Evolutionary conservation across 129 eudicot genomes (phyloP), one percentile per base, ranked within the genome.

Genomic region (Lactuca sativa): DNA sequence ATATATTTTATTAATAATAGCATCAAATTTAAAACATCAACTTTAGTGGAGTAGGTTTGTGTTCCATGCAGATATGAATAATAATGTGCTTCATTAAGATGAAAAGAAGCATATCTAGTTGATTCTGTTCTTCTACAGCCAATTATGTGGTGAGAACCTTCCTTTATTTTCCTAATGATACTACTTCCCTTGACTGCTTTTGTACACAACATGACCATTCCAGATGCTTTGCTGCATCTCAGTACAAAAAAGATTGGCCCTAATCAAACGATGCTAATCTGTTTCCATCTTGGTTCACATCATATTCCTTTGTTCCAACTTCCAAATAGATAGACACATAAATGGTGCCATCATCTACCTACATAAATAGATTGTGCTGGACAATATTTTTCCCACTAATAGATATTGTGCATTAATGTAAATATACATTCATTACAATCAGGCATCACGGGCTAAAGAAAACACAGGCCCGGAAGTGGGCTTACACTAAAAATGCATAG

Each of bases 111-210:
- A 61, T 62, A 25, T 51, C 33, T 21, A 59, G 16, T 38, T 16
- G 76, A 77, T 77, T 77, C 76, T 69, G 71, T 77, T 77, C 81
- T 77, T 25, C 56, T 77, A n/a, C 63, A 69, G 76, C 81, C 81
- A 77, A 77, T 77, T 54, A 77, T 56, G 48, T 62, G 59, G 58
- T 40, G 32, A 54, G 76, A 69, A 77, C 62, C 76, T 77, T 30
- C 56, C 81, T 77, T 77, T 77, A 56, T 49, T 30, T 69, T 62
- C 66, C 69, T 30, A 55, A 34, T 53, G 40, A 77, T 69, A 49
- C 54, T 30, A 43, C 40, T 14, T 54, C 58, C 65, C 59, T 77
- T 77, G 81, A 77, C 81, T 69, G 76, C 81, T 77, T 77, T 61
- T 11, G 30, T 62, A 53, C 61, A 32, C 60, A 17, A 59, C 34